Evolutionary conservation across 371 early-diverging fungal genomes (phyloP).

Genomic region (Coemansia sp.): DNA sequence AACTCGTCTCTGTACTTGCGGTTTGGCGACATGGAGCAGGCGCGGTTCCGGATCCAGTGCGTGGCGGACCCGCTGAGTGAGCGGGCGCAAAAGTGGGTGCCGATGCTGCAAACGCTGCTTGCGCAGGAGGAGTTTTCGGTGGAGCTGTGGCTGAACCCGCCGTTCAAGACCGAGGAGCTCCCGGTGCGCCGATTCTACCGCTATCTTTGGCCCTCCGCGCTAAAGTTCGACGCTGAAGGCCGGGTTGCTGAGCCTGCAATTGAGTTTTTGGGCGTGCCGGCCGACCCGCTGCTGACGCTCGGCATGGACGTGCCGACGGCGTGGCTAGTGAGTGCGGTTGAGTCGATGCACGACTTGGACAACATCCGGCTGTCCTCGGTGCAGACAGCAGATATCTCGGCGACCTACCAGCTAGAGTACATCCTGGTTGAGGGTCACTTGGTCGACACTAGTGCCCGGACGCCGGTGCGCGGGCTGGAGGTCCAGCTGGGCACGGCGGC

Average conservation of each 20-base stretch:
- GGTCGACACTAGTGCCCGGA: constrained; percentile 60
- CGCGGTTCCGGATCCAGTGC: constrained; percentile 60
- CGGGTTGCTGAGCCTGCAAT: constrained; percentile 55
- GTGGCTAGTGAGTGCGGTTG: constrained; percentile 85
- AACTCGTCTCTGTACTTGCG: constrained; percentile 3
- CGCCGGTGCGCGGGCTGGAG: constrained; percentile 87
- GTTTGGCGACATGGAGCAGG: constrained; percentile 4
- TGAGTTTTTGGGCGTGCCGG: constrained; percentile 73
- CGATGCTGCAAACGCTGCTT: constrained; percentile 64
- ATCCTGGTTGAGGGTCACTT: constrained; percentile 90
- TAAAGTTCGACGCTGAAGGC: constrained; percentile 61
- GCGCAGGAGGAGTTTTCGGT: constrained; percentile 55
- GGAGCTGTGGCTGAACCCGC: constrained; percentile 64
- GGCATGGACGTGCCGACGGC: constrained; percentile 80
- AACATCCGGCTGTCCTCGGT: constrained; percentile 73
- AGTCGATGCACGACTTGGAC: constrained; percentile 86
- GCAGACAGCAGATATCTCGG: constrained; percentile 58
- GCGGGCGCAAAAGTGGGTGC: constrained; percentile 72
- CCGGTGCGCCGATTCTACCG: constrained; percentile 88
- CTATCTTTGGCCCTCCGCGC: constrained; percentile 68
- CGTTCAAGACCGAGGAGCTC: constrained; percentile 53
- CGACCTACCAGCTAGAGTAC: constrained; percentile 76
- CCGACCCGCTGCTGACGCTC: constrained; percentile 76
- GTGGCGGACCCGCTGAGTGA: constrained; percentile 77
- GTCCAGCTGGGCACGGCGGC: constrained; percentile 72